Conservation (phyloP, 164 flowering plant species). For the Berberis vulgaris region DNA sequence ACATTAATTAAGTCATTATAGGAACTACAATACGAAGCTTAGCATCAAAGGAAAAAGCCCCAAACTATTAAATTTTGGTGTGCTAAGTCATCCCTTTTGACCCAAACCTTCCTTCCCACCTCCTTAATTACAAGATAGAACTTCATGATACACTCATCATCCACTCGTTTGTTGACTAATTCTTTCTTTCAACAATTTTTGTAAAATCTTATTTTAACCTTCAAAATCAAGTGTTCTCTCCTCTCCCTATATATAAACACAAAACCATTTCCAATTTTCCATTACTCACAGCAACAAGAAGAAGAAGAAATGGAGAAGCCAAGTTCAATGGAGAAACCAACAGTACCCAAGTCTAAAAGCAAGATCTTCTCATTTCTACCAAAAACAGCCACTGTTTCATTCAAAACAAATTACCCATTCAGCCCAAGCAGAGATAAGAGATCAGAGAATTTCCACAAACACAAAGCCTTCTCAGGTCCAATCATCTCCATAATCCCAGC, state of each 20-base stretch:
- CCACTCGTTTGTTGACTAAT: not conserved
- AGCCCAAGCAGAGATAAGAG: conserved; percentile 43
- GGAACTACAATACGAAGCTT: not conserved
- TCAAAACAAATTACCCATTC: conserved; percentile 27
- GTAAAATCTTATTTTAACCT: not conserved
- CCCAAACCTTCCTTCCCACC: not conserved
- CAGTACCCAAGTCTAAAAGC: conserved; percentile 17
- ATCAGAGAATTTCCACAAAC: conserved; percentile 6
- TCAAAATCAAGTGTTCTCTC: not conserved
- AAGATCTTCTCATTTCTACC: conserved; percentile 45
- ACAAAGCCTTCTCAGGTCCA: conserved; percentile 51
- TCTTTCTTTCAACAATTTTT: not conserved
- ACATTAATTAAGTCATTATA: too few relatives aligned
- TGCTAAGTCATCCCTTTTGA: not conserved
- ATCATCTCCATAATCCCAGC: conserved; percentile 41
- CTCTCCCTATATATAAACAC: not conserved
- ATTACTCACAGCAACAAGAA: not conserved
- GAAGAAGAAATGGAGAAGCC: conserved; percentile 1
- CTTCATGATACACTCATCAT: too few relatives aligned
- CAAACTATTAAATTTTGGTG: conserved; percentile 9
- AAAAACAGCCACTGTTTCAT: conserved; percentile 35
- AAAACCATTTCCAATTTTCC: not conserved
- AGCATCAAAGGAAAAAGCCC: not conserved
- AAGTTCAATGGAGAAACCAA: conserved; percentile 35
- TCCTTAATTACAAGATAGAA: not conserved